These are phyloP conservation scores for Aegilops sharonensis DNA, from an alignment of 176 grass and related monocot species.

Conservation along the genomic window DNA sequence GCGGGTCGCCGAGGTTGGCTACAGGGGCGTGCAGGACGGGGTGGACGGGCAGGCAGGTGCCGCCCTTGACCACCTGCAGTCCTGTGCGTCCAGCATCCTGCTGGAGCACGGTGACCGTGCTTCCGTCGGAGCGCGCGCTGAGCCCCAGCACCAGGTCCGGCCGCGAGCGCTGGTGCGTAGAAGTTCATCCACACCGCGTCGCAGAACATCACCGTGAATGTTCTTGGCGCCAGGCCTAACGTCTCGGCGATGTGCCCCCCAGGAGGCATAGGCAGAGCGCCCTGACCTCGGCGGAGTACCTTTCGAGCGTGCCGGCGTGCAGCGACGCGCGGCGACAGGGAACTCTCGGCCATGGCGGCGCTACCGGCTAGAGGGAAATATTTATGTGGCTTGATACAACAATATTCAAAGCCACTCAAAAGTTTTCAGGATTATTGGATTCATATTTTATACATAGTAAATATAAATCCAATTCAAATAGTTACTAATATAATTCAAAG, in stretches of 20 bases:
- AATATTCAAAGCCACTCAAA: too few species aligned
- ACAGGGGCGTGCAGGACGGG: constrained; percentile 55
- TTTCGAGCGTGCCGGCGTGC: constrained; percentile 42
- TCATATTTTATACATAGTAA: too few species aligned
- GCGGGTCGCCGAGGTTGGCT: constrained; percentile 61
- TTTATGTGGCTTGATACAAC: too few species aligned
- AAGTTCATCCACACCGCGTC: constrained; percentile 77
- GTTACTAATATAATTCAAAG: too few species aligned
- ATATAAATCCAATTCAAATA: too few species aligned
- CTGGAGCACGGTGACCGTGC: constrained; percentile 82
- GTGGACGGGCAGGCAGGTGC: constrained; percentile 52
- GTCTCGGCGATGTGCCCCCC: too few species aligned
- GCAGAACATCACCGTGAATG: constrained; percentile 55
- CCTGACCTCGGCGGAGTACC: constrained; percentile 66
- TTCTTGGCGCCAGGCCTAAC: constrained; percentile 11
- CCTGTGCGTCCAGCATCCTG: constrained; percentile 51
- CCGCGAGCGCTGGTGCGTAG: constrained; percentile 54
- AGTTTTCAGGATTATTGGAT: too few species aligned
- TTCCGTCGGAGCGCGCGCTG: constrained; percentile 74
- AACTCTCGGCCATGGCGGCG: too few species aligned
- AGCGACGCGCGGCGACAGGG: too few species aligned
- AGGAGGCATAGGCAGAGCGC: constrained; percentile 31
- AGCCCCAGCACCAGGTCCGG: constrained; percentile 39
- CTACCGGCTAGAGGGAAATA: too few species aligned
- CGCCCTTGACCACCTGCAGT: constrained; percentile 60